Conservation (phyloP, 2,329 filamentous ascomycete species). For the Xylariaceae sp. region DNA sequence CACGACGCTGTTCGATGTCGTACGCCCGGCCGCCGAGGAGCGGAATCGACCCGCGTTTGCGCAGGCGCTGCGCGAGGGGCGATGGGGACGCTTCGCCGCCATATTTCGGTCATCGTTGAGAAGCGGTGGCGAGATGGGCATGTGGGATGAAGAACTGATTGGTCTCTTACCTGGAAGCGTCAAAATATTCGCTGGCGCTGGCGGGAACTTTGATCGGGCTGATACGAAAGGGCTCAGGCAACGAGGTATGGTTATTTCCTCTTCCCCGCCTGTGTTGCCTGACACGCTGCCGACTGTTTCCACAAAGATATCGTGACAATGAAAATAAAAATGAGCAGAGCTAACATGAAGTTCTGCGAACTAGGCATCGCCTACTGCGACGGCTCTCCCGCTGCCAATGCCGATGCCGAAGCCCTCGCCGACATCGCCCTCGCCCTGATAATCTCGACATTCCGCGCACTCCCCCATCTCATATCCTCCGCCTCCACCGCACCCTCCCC, state of each 20-base stretch:
- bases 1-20: slow-evolving; percentile 40
- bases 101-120: slow-evolving; percentile 59
- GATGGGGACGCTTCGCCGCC: slow-evolving; percentile 51
- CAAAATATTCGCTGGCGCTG: slow-evolving; percentile 55
- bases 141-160: slow-evolving; percentile 58
- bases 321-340: too few species aligned
- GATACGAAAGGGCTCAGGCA: slow-evolving; percentile 56
- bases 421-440: slow-evolving; percentile 68
- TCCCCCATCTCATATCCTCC: slow-evolving; percentile 59
- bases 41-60: slow-evolving; percentile 47
- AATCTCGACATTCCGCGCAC: slow-evolving; percentile 63
- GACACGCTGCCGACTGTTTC: too few species aligned
- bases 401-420: slow-evolving; percentile 69
- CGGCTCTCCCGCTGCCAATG: slow-evolving; percentile 61
- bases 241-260: slow-evolving; percentile 39
- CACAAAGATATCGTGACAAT: too few species aligned
- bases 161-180: slow-evolving; percentile 47
- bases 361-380: slow-evolving; percentile 68
- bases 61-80: slow-evolving; percentile 42
- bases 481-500: slow-evolving; percentile 42
- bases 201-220: slow-evolving; percentile 60
- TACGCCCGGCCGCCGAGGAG: slow-evolving; percentile 47
- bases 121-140: slow-evolving; percentile 61
- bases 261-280: too few species aligned
- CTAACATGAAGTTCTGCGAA: too few species aligned